These are phyloP conservation scores for Pseudogymnoascus sp. DNA, from an alignment of 2,329 filamentous ascomycete species.

Conservation along the genomic window DNA sequence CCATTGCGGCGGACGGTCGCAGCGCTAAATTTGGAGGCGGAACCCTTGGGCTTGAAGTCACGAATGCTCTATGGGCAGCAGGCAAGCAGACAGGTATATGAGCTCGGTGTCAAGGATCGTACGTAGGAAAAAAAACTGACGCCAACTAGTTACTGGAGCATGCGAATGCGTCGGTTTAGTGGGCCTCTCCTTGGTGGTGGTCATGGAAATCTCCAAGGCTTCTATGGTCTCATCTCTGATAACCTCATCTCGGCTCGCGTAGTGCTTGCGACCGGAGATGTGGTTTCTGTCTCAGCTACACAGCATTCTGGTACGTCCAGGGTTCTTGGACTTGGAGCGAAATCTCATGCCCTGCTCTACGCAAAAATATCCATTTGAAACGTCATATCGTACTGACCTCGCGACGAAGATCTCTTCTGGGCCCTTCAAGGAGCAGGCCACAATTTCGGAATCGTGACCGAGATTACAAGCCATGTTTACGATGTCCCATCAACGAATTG, in stretches of 20 bases:
- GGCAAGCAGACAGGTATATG: constrained; percentile 20
- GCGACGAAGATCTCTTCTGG: constrained; percentile 36
- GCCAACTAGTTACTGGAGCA: constrained; percentile 3
- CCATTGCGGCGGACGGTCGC: constrained; percentile 19
- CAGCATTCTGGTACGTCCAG: neutral
- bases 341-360: neutral
- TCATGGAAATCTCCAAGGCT: constrained; percentile 46
- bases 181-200: neutral
- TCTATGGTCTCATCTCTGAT: constrained; percentile 41
- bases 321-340: neutral
- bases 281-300: constrained; percentile 31
- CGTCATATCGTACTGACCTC: constrained; percentile 23
- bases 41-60: constrained; percentile 19
- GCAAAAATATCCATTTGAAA: neutral
- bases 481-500: constrained; percentile 21
- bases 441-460: constrained; percentile 36
- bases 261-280: constrained; percentile 39
- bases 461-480: constrained; percentile 27
- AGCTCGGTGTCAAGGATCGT: neutral
- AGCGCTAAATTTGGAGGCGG: constrained; percentile 24
- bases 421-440: constrained; percentile 24
- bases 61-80: constrained; percentile 15
- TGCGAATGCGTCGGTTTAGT: constrained; percentile 30
- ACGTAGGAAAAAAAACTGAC: neutral
- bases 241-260: constrained; percentile 30